Evolutionary conservation across 208 protist species (phyloP), one percentile per base, ranked within the genome.

Genomic region (Leptomonas pyrrhocoris): DNA sequence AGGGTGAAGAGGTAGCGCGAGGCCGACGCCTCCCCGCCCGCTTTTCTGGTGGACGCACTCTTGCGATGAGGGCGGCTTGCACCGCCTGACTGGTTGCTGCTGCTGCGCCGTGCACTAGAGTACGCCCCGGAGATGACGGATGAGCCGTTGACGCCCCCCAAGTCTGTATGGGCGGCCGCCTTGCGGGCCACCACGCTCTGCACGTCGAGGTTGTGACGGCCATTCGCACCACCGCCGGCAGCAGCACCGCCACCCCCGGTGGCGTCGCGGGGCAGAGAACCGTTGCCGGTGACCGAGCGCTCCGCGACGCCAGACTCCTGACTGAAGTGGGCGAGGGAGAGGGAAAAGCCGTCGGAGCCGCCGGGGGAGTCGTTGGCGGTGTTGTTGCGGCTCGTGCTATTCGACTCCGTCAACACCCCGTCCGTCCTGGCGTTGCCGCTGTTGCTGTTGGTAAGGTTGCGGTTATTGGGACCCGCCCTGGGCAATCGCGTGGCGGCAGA

Each of bases 1-100:
- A 66, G 62, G 45, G 84, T 68, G 49, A 86, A 85, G 59, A 76
- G 48, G 46, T 71, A 77, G 48, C 69, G 50, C 23, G 21, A 25
- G 19, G 45, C n/a, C 18, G n/a, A 19, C 25, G 66, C 54, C 30
- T 48, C 48, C 43, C 31, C 13, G 46, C 27, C 18, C 28, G 38
- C 40, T 4, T 36, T 38, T 2, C 48, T 43, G 13, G 25, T n/a
- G 25, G 36, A 49, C 0, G 2, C 34, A 30, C 28, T 27, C 23
- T 1, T 27, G 62, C 31, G 51, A 7, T 13, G 55, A 13, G 21
- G 40, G 30, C 40, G 46, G 21, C 43, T 43, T 8, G 31, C 40
- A 45, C 31, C 42, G 50, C 54, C n/a, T 46, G 53, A 38, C 23
- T 28, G 12, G n/a, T 28, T 42, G 19, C 40, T 28, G 12, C 45